Base-by-base conservation (phyloP, 139 green algal species). In the Gonium pectorale region DNA sequence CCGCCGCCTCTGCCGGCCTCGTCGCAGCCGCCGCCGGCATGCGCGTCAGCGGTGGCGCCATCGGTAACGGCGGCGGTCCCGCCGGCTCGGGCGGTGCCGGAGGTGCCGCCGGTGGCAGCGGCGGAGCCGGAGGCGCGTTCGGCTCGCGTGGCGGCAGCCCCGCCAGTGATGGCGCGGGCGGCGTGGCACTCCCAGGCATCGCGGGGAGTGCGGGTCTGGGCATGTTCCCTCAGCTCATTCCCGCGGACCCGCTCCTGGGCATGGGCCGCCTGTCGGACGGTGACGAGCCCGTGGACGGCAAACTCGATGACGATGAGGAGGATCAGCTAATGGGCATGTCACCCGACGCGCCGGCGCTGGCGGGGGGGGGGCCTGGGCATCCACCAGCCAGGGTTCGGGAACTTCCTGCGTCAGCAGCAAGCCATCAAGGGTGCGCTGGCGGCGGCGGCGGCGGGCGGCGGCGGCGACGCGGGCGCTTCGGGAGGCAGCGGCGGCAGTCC, bases 291-390 rank as follows among this genome's bases (percentile, higher is more conserved):
- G 2, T 33, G 17, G 63, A 35, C 44, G 27, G 24, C 21, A 4
- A 40, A 9, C 43, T 59, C 40, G 80, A 49, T 43, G 54, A 27
- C 15, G 67, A 62, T 37, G 81, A 87, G 0, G 88, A 91, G 37
- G 75, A 82, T 22, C 80, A 92, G 27, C 71, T 90, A 21, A 88
- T 90, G 86, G 89, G 86, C 60, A 92, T 92, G 89, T 87, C 68
- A 4, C 86, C 84, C 0, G 89, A 90, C 56, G 15, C 80, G 29
- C 83, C 86, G 17, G 83, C 89, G 11, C 63, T 80, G 41, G 27
- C 9, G 17, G 6, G 22, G 4, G 35, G 67, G 74, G 71, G 74
- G 67, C 27, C 78, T 60, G 22, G 64, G 66, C 33, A 72, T 79
- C 63, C 38, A 40, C 26, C 59, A 62, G n/a, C 63, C 64, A 6